Base-by-base conservation (phyloP, 2,329 filamentous ascomycete genomes). In the Mycosphaerella arachidis region DNA sequence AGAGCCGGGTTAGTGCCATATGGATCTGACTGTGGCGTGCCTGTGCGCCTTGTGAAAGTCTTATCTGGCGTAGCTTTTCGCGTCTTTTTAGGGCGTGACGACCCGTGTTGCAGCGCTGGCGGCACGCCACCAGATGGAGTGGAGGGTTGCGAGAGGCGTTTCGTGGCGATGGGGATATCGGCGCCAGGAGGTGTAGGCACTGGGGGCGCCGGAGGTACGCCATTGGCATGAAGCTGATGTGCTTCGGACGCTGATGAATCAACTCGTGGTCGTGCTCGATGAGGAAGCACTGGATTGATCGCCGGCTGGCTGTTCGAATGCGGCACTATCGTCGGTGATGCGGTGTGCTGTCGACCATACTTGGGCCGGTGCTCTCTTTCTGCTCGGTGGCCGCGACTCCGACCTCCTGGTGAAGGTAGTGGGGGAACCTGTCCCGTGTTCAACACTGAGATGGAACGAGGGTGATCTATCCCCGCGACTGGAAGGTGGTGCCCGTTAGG, bases 321-420 rank as follows among this genome's bases (percentile, higher is more conserved):
- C 55, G 80, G 75, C 46, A 90, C 72, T 33, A 89, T 81, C 0
- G 88, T 92, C 0, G 92, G 92, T 1, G 91, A 95, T 27, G 90
- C 87, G 0, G 92, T 96, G 70, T 91, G 86, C 69, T 90, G 87
- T 57, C 90, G 83, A 46, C 79, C 81, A 58, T 87, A 79, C 63
- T 86, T 83, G 8, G 88, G 87, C 55, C 86, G 78, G 53, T 71
- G 68, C 46, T 70, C 63, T 45, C 63, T 50, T 6, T 67, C 65
- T 10, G 61, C 53, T 6, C 67, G 66, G 29, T 71, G 67, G 30
- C 68, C 61, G 30, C 70, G 67, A 16, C 57, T 85, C 81, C 82
- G 81, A 60, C 82, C 83, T n/a, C 91, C 90, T 1, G 92, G 92
- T 0, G 92, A 96, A 0, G 92, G 91, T 50, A 97, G 79, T 20